Base-by-base conservation (phyloP, 2,329 filamentous ascomycete genomes). In the Trichoderma harzianum region DNA sequence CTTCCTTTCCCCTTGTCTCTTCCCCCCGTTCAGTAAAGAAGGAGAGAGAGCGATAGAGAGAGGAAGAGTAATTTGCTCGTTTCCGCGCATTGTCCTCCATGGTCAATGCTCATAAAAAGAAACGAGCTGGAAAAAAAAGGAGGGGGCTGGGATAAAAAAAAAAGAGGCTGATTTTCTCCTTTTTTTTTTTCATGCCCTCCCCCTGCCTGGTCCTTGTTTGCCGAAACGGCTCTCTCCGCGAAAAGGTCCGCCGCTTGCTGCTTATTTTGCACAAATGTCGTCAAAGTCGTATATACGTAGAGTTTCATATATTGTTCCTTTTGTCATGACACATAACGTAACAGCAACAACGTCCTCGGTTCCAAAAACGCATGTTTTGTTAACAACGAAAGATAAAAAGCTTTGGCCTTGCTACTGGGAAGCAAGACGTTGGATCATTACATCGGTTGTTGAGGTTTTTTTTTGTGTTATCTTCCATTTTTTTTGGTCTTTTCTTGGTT, bases 211-310 rank as follows among this genome's bases (percentile, higher is more conserved):
- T 14, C 24, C 57, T 32, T n/a, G 16, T 36, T 60, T 34, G 57
- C 30, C 57, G 57, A 32, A 14, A 60, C n/a, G 5, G 8, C 28
- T 30, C 18, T 30, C 43, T 62, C 21, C 14, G 43, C 16, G 6
- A 39, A 47, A 62, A 43, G 16, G n/a, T 21, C 43, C 39, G 57
- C 66, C 21, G 66, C 51, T 53, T 53, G 28, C 55, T 53, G 36
- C 30, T 32, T 60, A 51, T 34, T 60, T 51, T 51, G 66, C 66
- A 69, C 66, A 69, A 62, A 69, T 69, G 66, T 69, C 66, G 66
- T 69, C 55, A 69, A 69, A 69, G 66, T 69, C 66, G 57, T 69
- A 69, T 69, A 69, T 69, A 69, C 66, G 66, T 69, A 43, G 66
- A 69, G 39, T 61, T 69, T 69, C 66, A 69, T 69, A 69, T 69